phyloP scores from a whole-genome alignment of 2,329 filamentous ascomycete species.

The Lasiodiplodia sp. region DNA sequence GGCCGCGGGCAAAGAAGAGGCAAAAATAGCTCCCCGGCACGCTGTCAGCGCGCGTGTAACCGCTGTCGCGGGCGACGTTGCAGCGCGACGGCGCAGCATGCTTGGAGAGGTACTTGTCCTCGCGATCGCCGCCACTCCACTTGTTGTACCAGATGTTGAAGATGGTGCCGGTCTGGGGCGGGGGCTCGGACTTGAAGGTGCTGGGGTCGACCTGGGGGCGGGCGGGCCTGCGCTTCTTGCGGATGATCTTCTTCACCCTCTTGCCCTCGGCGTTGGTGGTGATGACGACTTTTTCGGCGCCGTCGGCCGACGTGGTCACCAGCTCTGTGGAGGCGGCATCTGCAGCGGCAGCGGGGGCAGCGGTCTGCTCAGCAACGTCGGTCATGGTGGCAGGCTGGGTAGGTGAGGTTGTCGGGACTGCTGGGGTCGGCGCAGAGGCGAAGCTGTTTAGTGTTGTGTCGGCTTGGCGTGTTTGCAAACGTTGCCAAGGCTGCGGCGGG shows the following conservation, averaged over 20 bases:
- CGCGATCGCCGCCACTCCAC: conserved; percentile 93
- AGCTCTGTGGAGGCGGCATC: conserved; percentile 3
- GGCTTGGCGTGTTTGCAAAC: conserved; percentile 17
- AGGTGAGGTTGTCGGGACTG: background rate
- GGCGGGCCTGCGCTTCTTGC: conserved; percentile 88
- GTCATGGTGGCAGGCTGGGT: conserved; percentile 13
- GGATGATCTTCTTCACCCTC: conserved; percentile 89
- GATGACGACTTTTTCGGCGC: conserved; percentile 35
- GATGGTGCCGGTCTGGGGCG: conserved; percentile 84
- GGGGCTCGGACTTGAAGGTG: conserved; percentile 81
- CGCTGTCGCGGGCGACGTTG: conserved; percentile 74
- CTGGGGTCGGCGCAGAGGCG: conserved; percentile 1
- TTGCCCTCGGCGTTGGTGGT: conserved; percentile 52
- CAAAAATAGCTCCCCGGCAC: conserved; percentile 81
- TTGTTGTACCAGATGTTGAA: conserved; percentile 95
- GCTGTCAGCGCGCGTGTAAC: conserved; percentile 59
- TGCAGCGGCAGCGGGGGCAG: background rate
- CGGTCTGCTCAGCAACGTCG: conserved; percentile 10
- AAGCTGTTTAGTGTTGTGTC: background rate
- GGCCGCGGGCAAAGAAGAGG: conserved; percentile 84
- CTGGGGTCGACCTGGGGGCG: conserved; percentile 89
- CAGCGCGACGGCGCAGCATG: conserved; percentile 84
- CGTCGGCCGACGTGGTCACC: conserved; percentile 19
- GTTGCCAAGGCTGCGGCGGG: background rate
- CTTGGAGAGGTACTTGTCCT: conserved; percentile 87